phyloP scores from a whole-genome alignment of 768 basidiomycete species.

The Kwoniella sp. region DNA sequence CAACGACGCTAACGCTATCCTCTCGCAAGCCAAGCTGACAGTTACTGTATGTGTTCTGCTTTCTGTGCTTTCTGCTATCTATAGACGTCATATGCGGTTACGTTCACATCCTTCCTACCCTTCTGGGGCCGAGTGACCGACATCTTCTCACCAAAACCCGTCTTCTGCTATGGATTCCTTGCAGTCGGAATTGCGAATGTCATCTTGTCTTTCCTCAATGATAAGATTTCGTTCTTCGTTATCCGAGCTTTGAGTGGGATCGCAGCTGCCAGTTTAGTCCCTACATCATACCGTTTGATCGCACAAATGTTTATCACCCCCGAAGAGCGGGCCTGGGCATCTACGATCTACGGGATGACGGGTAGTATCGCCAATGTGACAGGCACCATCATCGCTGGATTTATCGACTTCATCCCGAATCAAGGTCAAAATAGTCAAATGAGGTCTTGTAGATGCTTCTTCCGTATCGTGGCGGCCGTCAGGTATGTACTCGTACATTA shows the following conservation, averaged over 20 bases:
- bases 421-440: conserved; percentile 21
- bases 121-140: conserved; percentile 24
- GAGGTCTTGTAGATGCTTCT: conserved; percentile 47
- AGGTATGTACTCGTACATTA: conserved; percentile 1
- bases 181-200: conserved; percentile 17
- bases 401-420: conserved; percentile 25
- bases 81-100: conserved; percentile 19
- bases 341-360: conserved; percentile 7
- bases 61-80: too few relatives aligned
- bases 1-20: too few relatives aligned
- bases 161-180: conserved; percentile 23
- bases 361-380: conserved; percentile 9
- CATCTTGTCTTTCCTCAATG: conserved; percentile 15
- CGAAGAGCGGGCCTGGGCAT: conserved; percentile 6
- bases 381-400: conserved; percentile 19
- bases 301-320: conserved; percentile 15
- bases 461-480: conserved; percentile 29
- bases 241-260: conserved; percentile 29
- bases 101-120: conserved; percentile 24
- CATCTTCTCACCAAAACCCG: conserved; percentile 17
- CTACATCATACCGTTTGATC: conserved; percentile 20
- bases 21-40: too few relatives aligned
- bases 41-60: too few relatives aligned
- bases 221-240: conserved; percentile 26
- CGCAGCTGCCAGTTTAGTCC: conserved; percentile 17